Percentiles rank a stretch among this genome's conserved stretches.
Conservation (phyloP, 192 early-diverging fungal genomes). For the Rhizoclosmatium globosum region DNA sequence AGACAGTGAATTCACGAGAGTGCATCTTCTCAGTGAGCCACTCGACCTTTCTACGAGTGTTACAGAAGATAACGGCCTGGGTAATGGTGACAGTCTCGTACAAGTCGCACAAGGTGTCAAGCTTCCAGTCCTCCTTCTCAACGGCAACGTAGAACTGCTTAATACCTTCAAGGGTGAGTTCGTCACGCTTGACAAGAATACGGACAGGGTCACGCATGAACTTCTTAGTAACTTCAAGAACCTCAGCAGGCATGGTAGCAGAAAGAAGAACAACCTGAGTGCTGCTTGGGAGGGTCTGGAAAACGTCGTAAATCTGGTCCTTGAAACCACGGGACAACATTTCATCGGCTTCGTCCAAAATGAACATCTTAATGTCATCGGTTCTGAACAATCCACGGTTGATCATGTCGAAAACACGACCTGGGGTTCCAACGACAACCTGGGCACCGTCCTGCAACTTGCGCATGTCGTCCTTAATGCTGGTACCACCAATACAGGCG, state of each 20-base stretch:
- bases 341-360: constrained; percentile 99
- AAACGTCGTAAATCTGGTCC: constrained; percentile 72
- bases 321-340: constrained; percentile 99
- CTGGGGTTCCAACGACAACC: constrained; percentile 97
- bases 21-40: constrained; percentile 98
- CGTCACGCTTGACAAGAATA: constrained; percentile 99
- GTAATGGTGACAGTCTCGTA: constrained; percentile 97
- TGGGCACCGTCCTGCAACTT: constrained; percentile 85
- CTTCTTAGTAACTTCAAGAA: constrained; percentile 94
- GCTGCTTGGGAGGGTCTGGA: constrained; percentile 89
- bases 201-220: constrained; percentile 99
- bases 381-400: constrained; percentile 87
- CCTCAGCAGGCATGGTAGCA: constrained; percentile 97
- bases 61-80: constrained; percentile 99
- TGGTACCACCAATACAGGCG: constrained; percentile 98
- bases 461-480: constrained; percentile 87
- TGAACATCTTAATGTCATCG: constrained; percentile 93
- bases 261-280: constrained; percentile 97
- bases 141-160: constrained; percentile 98
- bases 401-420: constrained; percentile 99
- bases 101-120: constrained; percentile 96
- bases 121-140: constrained; percentile 98
- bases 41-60: constrained; percentile 95
- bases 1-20: constrained; percentile 91
- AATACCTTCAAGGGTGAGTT: constrained; percentile 97